Evolutionary conservation across 768 basidiomycete species (phyloP), one percentile per base, ranked within the genome.

Genomic region (Calocybe gangraenosa): DNA sequence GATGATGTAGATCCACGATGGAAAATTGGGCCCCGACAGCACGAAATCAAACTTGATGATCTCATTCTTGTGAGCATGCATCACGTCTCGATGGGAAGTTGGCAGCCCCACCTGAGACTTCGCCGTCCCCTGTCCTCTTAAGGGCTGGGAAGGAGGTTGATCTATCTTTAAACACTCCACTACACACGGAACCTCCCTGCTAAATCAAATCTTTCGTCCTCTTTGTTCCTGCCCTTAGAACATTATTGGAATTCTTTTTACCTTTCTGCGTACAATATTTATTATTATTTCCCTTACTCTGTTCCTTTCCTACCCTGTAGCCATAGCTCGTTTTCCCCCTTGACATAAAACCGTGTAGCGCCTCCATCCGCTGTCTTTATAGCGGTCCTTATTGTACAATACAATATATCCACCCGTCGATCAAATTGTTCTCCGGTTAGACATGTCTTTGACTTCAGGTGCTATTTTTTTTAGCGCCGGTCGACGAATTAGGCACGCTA

Each of bases 31-130:
- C 54, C 60, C 11, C 66, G 64, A n/a, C 58, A 61, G n/a, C 58
- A 65, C 32, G 65, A 74, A 48, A 81, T 89, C 62, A 74, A 61
- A 30, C 65, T 84, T 3, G 83, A 84, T 21, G 78, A 89, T 58
- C 69, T 90, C 40, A 66, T 83, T 40, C 75, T 90, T 36, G 82
- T 90, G 53, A 84, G 84, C 53, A 78, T 89, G 43, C 86, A 89
- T 63, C 87, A 90, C 52, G 85, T 89, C 41, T 87, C 86, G 10
- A 79, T 86, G 64, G 87, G 87, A 9, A 82, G 81, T 46, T 90
- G 87, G 87, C 87, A 90, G 48, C 84, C 86, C 17, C 85, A 89
- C 46, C 64, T 89, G 36, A 75, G 84, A 58, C 69, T 88, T 28
- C 61, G 67, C 31, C 71, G 67, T 18, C 73, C 73, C 4, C 51